Conservation (phyloP, 768 basidiomycete species). For the Lactarius psammicola region DNA sequence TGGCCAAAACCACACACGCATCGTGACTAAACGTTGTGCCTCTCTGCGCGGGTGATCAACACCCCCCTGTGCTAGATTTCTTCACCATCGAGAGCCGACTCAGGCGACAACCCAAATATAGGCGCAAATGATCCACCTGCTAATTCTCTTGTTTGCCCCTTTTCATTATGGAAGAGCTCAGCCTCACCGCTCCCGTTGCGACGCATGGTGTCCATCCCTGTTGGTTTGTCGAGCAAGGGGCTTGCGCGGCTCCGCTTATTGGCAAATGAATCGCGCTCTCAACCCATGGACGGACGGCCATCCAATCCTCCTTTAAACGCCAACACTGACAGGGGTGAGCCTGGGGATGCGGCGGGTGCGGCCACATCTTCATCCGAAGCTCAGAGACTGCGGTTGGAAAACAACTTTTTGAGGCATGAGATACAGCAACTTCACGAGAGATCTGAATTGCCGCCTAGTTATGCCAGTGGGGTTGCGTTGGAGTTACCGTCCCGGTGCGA, state of each 20-base stretch:
- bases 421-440: neutral
- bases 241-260: neutral
- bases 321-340: neutral
- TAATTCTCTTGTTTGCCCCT: neutral
- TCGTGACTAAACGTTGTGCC: too few relatives aligned
- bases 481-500: too few relatives aligned
- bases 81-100: neutral
- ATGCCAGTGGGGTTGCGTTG: neutral
- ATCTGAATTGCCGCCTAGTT: neutral
- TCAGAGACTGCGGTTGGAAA: neutral
- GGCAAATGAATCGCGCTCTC: neutral
- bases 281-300: neutral
- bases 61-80: neutral
- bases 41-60: neutral
- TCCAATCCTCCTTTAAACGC: neutral
- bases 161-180: conserved; percentile 4
- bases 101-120: neutral
- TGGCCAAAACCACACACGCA: neutral
- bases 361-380: neutral
- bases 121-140: neutral
- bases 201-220: neutral
- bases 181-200: neutral
- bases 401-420: neutral
- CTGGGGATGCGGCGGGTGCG: neutral
- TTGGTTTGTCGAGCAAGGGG: neutral